Evolutionary conservation across 2,329 filamentous ascomycete genomes (phyloP).

Genomic region (Colletotrichum costaricense): DNA sequence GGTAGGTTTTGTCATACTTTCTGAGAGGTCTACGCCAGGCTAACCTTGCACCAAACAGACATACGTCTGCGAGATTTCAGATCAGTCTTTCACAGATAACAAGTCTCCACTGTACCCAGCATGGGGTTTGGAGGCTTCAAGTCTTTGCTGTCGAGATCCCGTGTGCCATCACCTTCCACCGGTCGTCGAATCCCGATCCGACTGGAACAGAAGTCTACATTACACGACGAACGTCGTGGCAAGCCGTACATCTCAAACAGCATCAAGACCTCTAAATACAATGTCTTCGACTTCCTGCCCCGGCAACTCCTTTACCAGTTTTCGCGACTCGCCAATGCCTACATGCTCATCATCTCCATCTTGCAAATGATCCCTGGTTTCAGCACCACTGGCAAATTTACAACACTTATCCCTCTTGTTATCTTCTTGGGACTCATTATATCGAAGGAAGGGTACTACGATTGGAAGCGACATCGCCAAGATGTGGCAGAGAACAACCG

Average conservation of each 20-base stretch:
- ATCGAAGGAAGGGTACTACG: conserved; percentile 88
- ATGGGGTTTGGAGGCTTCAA: not conserved
- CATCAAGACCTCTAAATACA: conserved; percentile 87
- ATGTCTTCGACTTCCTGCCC: conserved; percentile 85
- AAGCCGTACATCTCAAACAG: conserved; percentile 65
- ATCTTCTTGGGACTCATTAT: conserved; percentile 86
- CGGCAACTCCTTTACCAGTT: conserved; percentile 89
- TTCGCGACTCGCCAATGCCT: conserved; percentile 86
- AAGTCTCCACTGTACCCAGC: not conserved
- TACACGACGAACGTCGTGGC: conserved; percentile 59
- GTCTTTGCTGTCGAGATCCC: not conserved
- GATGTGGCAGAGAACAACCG: conserved; percentile 80
- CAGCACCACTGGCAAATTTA: conserved; percentile 80
- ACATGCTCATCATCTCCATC: conserved; percentile 86
- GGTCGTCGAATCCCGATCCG: conserved; percentile 65
- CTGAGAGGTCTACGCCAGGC: too few relatives aligned
- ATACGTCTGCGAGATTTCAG: too few relatives aligned
- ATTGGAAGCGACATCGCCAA: conserved; percentile 81
- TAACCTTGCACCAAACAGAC: too few relatives aligned
- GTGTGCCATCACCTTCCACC: conserved; percentile 75
- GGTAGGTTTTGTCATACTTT: too few relatives aligned
- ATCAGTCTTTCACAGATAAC: not conserved
- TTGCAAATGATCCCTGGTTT: conserved; percentile 82
- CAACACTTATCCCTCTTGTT: conserved; percentile 77
- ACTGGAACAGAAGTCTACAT: conserved; percentile 49